Evolutionary conservation across 257 asterid species (phyloP).

Genomic region (Nicotiana otophora): DNA sequence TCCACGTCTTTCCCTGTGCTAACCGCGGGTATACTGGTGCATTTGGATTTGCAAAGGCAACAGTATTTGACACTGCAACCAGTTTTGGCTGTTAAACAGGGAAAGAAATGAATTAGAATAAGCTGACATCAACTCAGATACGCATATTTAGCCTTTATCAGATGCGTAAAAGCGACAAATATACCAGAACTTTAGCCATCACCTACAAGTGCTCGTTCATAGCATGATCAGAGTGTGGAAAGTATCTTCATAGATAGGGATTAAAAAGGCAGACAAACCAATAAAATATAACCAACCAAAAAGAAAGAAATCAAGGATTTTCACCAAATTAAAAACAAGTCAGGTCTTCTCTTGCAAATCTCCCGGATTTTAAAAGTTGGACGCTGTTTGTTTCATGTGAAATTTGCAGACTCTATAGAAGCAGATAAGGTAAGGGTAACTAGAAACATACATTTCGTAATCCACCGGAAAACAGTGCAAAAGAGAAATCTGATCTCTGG

Average conservation of each 20-base stretch:
- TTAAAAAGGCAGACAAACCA: neutral
- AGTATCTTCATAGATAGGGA: neutral
- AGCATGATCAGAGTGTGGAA: neutral
- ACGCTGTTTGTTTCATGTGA: neutral
- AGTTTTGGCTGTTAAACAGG: conserved; percentile 65
- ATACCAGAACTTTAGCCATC: neutral
- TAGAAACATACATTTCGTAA: conserved; percentile 45
- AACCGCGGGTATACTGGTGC: conserved; percentile 94
- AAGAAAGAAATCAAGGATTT: neutral
- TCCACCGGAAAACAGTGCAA: conserved; percentile 88
- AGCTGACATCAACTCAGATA: neutral
- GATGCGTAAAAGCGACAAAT: neutral
- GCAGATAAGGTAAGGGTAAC: neutral
- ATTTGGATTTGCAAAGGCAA: conserved; percentile 75
- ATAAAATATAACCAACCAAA: neutral
- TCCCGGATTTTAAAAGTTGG: neutral
- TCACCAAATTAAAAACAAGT: neutral
- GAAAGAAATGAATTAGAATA: neutral
- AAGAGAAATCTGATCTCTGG: conserved; percentile 89
- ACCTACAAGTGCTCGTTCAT: neutral
- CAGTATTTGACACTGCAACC: conserved; percentile 56
- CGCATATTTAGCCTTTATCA: neutral
- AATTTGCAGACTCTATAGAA: neutral
- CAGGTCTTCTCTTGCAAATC: neutral
- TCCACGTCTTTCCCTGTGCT: conserved; percentile 88